Base-by-base conservation (phyloP, 108 stramenopile species). In the Licmophora abbreviata region DNA sequence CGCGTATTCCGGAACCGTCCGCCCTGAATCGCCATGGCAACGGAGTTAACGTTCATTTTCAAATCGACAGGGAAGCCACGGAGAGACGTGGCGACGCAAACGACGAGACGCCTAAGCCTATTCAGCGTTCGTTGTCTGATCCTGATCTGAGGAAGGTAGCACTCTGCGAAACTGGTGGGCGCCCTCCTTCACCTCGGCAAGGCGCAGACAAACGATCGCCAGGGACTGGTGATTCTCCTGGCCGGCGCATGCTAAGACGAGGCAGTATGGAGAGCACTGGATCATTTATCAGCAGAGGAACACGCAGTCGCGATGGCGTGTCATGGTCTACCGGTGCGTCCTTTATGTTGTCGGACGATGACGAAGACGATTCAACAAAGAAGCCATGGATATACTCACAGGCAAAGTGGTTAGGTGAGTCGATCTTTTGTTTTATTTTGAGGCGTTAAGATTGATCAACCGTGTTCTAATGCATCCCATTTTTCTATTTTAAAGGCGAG, bases 371-470 rank as follows among this genome's bases (percentile, higher is more conserved):
- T 52, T 34, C 51, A 15, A 12, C 33, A 7, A n/a, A 43, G 6
- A 55, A 1, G 17, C 37, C 22, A 10, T 68, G 67, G 67, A 56
- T 68, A 60, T 68, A 61, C 31, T 68, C 67, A 3, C 67, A 68
- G 22, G 60, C 49, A 8, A 61, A 50, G 17, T 68, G 67, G 67
- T 55, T 68, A 4, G 63, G 60, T 61, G 44, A 6, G 51, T 51
- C n/a, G n/a, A n/a, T n/a, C n/a, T n/a, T n/a, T n/a, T n/a, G 47
- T 20, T 44, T 44, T n/a, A 11, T 21, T 44, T 21, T 21, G 6
- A 44, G 8, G 7, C 17, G 8, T 6, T 8, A 44, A 12, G 21
- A 43, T 55, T 18, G 4, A 22, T 52, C 15, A 4, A 1, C n/a
- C 22, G 14, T 32, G 11, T 20, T 23, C 11, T 48, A 22, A 5